Evolutionary conservation across 1,139 yeast genomes (phyloP).

Genomic region (Yamadazyma triangularis): DNA sequence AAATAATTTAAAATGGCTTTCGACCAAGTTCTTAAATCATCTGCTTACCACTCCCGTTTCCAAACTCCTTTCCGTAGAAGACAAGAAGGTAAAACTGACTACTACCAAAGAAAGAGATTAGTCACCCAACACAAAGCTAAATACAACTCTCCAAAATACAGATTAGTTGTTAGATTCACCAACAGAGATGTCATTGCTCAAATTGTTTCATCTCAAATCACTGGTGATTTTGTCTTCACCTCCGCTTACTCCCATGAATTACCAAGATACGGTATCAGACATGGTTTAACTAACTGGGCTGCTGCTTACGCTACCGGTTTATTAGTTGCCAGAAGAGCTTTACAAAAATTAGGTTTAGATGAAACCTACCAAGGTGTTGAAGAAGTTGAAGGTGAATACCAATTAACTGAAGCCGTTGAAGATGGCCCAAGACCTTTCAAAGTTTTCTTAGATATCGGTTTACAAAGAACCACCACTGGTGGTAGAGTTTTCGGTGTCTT

Average conservation of each 20-base stretch:
- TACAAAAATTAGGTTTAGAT: slow-evolving; percentile 96
- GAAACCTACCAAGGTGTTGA: slow-evolving; percentile 98
- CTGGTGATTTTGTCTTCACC: slow-evolving; percentile 94
- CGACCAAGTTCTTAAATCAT: slow-evolving; percentile 66
- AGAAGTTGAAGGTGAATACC: slow-evolving; percentile 99
- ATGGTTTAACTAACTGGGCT: slow-evolving; percentile 99
- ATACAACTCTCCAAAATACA: slow-evolving; percentile 99
- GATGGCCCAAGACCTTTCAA: slow-evolving; percentile 99
- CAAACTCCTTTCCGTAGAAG: slow-evolving; percentile 99
- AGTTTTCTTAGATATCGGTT: slow-evolving; percentile 98
- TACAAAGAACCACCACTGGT: slow-evolving; percentile 99
- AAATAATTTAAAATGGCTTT: slow-evolving; percentile 64
- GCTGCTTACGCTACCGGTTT: slow-evolving; percentile 99
- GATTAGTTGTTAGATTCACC: slow-evolving; percentile 99
- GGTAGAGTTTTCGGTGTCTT: slow-evolving; percentile 99
- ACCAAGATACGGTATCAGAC: slow-evolving; percentile 95
- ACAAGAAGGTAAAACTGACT: slow-evolving; percentile 99
- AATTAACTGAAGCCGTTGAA: slow-evolving; percentile 98
- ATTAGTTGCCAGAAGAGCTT: slow-evolving; percentile 98
- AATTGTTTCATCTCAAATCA: slow-evolving; percentile 91
- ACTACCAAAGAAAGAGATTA: slow-evolving; percentile 99
- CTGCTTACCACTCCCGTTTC: slow-evolving; percentile 99
- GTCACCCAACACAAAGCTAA: slow-evolving; percentile 99
- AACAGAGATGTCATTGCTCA: slow-evolving; percentile 99
- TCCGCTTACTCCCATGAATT: slow-evolving; percentile 99